Evolutionary conservation across 805 yeast species (phyloP), one percentile per base, ranked within the genome.

Genomic region (Cyberlindnera galapagoensis): DNA sequence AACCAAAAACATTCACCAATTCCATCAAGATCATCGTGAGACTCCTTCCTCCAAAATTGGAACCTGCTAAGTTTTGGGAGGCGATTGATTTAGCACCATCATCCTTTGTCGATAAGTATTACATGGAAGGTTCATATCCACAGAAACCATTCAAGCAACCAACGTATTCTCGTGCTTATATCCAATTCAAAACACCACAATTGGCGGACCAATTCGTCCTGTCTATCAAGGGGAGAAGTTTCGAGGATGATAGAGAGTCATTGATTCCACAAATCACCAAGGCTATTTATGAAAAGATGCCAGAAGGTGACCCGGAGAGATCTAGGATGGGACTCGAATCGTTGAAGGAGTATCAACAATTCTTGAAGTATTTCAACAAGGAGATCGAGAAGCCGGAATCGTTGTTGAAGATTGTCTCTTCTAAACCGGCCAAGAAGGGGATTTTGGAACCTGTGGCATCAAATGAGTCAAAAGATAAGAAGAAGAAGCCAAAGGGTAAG

Each of bases 31-130:
- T 65, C 3, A 54, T 51, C 0, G 49, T 69, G 3, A 56, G 76
- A 33, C 46, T 62, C 7, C 47, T 71, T 9, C 76, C 76, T 3
- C 71, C 76, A 3, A 39, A 44, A 13, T 42, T 66, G 12, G 28
- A 38, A 2, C 50, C 55, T 15, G 45, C 40, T 1, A 51, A 46
- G 6, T 65, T 67, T 26, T 50, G 48, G 39, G 25, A 34, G 6
- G 44, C 40, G 10, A 33, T 54, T 6, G 40, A 28, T 9, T 33
- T 44, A 21, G 28, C 39, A 23, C 31, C 40, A 3, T 33, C 43
- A 2, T 27, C 24, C 7, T 42, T 35, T 6, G 30, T 29, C 2
- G 45, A 48, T 2, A 41, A 39, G 19, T 67, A 68, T 43, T 71
- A 64, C 47, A 61, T 64, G 3, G 36, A 49, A 32, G 77, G 77